phyloP scores from a whole-genome alignment of 495 filamentous ascomycete species.

The Talaromyces nanjingensis region DNA sequence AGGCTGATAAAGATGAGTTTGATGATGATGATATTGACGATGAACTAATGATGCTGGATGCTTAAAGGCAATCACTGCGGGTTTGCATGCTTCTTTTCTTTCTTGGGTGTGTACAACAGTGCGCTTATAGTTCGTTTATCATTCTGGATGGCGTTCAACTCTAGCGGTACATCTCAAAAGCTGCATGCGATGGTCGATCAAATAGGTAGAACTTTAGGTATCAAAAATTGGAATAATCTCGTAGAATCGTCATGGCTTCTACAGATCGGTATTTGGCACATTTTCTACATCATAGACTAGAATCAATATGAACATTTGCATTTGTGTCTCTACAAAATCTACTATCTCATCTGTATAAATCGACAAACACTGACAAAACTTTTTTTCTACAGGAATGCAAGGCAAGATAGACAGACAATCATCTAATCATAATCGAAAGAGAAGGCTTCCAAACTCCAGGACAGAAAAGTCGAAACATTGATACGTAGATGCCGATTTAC shows the following conservation, averaged over 20 bases:
- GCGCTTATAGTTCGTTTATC: neutral
- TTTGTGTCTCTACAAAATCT: neutral
- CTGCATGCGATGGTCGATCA: neutral
- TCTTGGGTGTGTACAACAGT: neutral
- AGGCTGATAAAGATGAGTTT: constrained; percentile 41
- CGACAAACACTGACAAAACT: constrained; percentile 2
- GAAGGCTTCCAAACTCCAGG: constrained; percentile 8
- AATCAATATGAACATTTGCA: neutral
- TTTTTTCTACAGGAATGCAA: constrained; percentile 7
- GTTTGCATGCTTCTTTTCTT: neutral
- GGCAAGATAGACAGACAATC: constrained; percentile 13
- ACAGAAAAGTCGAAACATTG: neutral
- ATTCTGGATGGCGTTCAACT: neutral
- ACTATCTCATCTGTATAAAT: constrained; percentile 1
- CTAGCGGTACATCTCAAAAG: no score
- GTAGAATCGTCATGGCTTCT: neutral
- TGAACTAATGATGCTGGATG: constrained; percentile 54
- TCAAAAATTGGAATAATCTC: neutral
- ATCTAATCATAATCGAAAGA: constrained; percentile 13
- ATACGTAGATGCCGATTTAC: constrained; percentile 2
- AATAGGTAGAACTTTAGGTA: neutral
- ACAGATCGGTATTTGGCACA: no score
- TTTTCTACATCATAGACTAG: no score
- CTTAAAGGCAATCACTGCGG: neutral
- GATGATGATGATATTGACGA: constrained; percentile 59